A percentile compares a stretch with the other conserved stretches of the same genome.
Conservation (phyloP, 2,329 filamentous ascomycete genomes). For the Fusarium palustre region DNA sequence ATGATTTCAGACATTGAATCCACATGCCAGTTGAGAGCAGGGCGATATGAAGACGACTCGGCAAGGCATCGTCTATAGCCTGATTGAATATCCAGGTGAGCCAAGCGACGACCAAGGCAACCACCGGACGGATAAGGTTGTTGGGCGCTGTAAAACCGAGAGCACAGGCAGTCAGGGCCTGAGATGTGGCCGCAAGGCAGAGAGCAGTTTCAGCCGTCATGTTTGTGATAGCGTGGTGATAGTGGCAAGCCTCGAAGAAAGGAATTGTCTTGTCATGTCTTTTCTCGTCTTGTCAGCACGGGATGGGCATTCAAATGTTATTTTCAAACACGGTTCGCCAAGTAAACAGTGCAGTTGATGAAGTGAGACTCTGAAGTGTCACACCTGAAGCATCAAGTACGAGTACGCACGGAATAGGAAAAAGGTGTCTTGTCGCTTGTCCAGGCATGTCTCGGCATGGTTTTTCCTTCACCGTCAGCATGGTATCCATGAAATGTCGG, state of each 20-base stretch:
- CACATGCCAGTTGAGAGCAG: constrained; percentile 35
- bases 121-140: not conserved
- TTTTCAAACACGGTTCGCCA: not conserved
- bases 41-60: constrained; percentile 32
- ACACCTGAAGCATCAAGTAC: not conserved
- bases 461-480: not conserved
- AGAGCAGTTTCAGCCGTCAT: constrained; percentile 14
- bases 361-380: not conserved
- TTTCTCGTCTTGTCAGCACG: not conserved
- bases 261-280: not conserved
- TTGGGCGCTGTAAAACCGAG: constrained; percentile 19
- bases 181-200: constrained; percentile 14
- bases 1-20: constrained; percentile 36
- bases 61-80: constrained; percentile 10
- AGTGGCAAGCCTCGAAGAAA: not conserved
- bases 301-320: not conserved
- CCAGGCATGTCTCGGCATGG: not conserved
- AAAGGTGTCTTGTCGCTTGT: not conserved
- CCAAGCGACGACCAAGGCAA: not conserved
- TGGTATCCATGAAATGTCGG: not conserved
- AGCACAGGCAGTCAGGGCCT: constrained; percentile 11
- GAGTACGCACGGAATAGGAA: not conserved
- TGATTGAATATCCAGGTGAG: constrained; percentile 30
- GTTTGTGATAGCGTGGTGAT: not conserved
- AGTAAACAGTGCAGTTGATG: not conserved